phyloP scores from a whole-genome alignment of 306 rosid genomes.

The peach (Prunus persica) region Prunus_persica_NCBIv2 NC_034015.1:17301501-17302000 shows the following conservation, averaged over 20 bases:
- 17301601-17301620: constrained; percentile 23
- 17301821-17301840: constrained; percentile 4
- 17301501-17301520: constrained; percentile 70
- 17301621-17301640: constrained; percentile 81
- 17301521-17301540: constrained; percentile 89
- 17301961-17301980: neutral
- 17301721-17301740: constrained; percentile 81
- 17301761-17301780: constrained; percentile 20
- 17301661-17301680: constrained; percentile 88
- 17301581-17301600: constrained; percentile 4
- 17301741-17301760: constrained; percentile 67
- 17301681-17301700: constrained; percentile 88
- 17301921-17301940: neutral
- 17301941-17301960: neutral
- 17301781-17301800: constrained; percentile 21
- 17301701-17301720: constrained; percentile 84
- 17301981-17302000: neutral
- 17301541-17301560: constrained; percentile 42
- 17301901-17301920: constrained; percentile 26
- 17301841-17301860: constrained; percentile 6
- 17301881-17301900: constrained; percentile 32
- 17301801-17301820: constrained; percentile 7
- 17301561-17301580: neutral
- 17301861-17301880: constrained; percentile 30
- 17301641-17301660: constrained; percentile 89